Base-by-base conservation (phyloP, 2,329 filamentous ascomycete genomes). In the Botryotinia convoluta region DNA sequence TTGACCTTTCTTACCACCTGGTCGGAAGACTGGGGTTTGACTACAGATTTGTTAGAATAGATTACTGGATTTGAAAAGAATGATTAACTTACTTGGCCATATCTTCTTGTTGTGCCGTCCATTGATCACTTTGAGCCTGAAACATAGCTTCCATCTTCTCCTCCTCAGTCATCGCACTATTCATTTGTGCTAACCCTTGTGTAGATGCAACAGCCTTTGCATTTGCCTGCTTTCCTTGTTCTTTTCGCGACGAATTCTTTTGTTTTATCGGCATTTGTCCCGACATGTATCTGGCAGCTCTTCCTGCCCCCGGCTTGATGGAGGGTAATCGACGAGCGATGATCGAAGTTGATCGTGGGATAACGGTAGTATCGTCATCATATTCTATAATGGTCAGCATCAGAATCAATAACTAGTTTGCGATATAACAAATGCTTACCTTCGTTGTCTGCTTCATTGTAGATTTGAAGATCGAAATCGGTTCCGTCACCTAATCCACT, bases 301-400 rank as follows among this genome's bases (percentile, higher is more conserved):
- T 90, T 70, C 96, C 97, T 76, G 94, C 94, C 44, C 96, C 96
- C 65, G 91, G 91, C 80, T 95, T 94, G 70, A 89, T 86, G 10
- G 96, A 93, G 4, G 96, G 96, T 76, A 96, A 87, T 75, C 96
- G 91, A 74, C 93, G 91, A 59, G 95, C 96, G 77, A 98, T 91
- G 73, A 99, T 94, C 0, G 94, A 97, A 3, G 95, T 98, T 29
- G 96, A 97, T 79, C 96, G 92, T 62, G 95, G 93, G 71, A 99
- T 97, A 78, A 98, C 95, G n/a, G 93, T 93, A 0, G 96, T 98
- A 81, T 99, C 96, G 85, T 99, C 96, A 79, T 97, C 93, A 81
- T 98, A 98, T 84, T 97, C 96, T 97, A 80, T 26, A 72, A 12
- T 37, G 62, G 42, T 72, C 76, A 85, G 80, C 83, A 81, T 79